Evolutionary conservation across 352 stramenopile genomes (phyloP).

Genomic region (Phytophthora quininea): DNA sequence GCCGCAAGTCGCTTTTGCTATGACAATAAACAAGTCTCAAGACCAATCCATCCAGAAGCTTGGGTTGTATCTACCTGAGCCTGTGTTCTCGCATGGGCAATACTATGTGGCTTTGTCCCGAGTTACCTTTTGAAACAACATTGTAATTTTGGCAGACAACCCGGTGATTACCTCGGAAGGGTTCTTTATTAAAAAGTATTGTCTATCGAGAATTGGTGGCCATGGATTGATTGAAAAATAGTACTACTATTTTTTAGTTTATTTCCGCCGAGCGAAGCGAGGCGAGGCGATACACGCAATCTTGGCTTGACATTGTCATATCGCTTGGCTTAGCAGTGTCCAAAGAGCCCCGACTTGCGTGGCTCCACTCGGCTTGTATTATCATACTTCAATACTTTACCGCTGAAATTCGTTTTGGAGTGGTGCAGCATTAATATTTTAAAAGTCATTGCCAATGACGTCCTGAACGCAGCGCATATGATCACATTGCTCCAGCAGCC

Average conservation of each 20-base stretch:
- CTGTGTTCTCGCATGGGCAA: conserved; percentile 3
- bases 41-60: conserved; percentile 5
- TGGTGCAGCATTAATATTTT: too few relatives aligned
- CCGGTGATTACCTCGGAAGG: neutral
- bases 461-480: too few relatives aligned
- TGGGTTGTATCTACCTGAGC: neutral
- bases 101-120: conserved; percentile 6
- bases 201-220: neutral
- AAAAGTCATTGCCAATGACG: too few relatives aligned
- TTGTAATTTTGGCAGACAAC: neutral
- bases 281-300: neutral
- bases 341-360: too few relatives aligned
- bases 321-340: too few relatives aligned
- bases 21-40: conserved; percentile 7
- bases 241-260: neutral
- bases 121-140: neutral
- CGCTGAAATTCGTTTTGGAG: too few relatives aligned
- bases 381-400: too few relatives aligned
- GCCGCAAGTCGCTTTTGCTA: neutral
- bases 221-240: neutral
- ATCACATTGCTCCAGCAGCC: too few relatives aligned
- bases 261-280: neutral
- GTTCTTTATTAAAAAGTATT: neutral
- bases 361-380: too few relatives aligned
- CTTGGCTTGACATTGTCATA: neutral